Conservation (phyloP, 1,139 yeast species). For the Suhomyces wounanorum region DNA sequence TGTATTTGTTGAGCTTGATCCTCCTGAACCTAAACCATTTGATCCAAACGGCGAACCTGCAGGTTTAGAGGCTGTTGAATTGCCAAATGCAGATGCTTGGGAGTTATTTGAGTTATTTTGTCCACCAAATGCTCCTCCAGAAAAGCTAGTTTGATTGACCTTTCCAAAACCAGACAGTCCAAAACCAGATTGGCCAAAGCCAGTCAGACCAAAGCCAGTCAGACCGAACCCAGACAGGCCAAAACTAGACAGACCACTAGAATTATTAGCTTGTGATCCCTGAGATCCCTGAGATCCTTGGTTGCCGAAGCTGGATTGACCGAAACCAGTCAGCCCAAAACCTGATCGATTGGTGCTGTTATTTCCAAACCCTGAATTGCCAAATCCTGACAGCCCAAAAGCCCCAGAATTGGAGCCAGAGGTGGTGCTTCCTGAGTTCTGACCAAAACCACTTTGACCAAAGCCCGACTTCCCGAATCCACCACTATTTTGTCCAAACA, state of each 20-base stretch:
- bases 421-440: background rate
- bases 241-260: background rate
- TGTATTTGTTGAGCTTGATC: background rate
- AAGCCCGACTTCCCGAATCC: slow-evolving; percentile 5
- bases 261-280: background rate
- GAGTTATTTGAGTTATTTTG: background rate
- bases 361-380: slow-evolving; percentile 9
- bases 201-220: background rate
- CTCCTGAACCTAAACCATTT: background rate
- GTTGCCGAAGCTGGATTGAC: background rate
- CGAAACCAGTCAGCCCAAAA: slow-evolving; percentile 11
- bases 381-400: slow-evolving; percentile 2
- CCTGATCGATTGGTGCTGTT: slow-evolving; percentile 7
- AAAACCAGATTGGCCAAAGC: background rate
- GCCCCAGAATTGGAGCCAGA: background rate
- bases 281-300: background rate
- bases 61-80: background rate
- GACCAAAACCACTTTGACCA: slow-evolving; percentile 11
- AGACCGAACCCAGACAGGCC: background rate
- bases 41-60: background rate
- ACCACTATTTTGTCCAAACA: slow-evolving; percentile 6
- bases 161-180: slow-evolving; percentile 1
- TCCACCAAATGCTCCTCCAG: slow-evolving; percentile 5
- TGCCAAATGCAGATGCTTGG: background rate
- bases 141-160: background rate